These are phyloP conservation scores for Ajuga reptans DNA, from an alignment of 305 asterid genomes.

Conservation along the genomic window DNA sequence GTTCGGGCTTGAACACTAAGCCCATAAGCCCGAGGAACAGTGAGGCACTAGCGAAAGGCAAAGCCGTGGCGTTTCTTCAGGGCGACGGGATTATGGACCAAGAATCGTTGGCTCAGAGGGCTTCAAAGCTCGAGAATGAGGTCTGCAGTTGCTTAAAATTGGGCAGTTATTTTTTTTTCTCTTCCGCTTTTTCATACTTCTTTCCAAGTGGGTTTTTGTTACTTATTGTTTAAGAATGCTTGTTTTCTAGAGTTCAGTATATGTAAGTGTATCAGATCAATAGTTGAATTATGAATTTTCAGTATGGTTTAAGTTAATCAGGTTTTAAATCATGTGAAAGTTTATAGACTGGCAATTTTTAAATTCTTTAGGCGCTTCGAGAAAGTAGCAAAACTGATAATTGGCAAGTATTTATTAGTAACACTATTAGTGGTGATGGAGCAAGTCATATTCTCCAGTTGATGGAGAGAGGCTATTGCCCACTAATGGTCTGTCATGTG, in stretches of 20 bases:
- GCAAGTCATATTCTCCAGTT: background rate
- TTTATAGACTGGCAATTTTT: background rate
- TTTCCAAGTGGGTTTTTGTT: slow-evolving; percentile 10
- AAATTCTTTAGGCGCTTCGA: background rate
- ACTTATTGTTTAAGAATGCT: slow-evolving; percentile 14
- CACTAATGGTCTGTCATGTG: background rate
- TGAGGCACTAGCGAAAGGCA: slow-evolving; percentile 37
- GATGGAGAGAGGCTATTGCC: background rate
- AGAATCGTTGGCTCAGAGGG: slow-evolving; percentile 43
- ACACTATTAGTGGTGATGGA: slow-evolving; percentile 1
- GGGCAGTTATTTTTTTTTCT: background rate
- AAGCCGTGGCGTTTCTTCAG: slow-evolving; percentile 37
- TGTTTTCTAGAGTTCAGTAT: background rate
- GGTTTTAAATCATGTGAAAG: background rate
- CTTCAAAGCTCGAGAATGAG: slow-evolving; percentile 67
- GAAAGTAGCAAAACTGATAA: background rate
- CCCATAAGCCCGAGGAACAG: slow-evolving; percentile 40
- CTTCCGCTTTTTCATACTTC: background rate
- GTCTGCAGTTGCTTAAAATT: slow-evolving; percentile 37
- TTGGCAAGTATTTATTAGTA: background rate
- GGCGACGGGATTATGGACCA: slow-evolving; percentile 43
- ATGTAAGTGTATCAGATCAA: background rate
- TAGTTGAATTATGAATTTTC: slow-evolving; percentile 3
- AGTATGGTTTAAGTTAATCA: background rate
- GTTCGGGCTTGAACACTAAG: slow-evolving; percentile 33